Evolutionary conservation across 73 alveolate species (phyloP), one percentile per base, ranked within the genome.

Genomic region (Paramecium octaurelia): DNA sequence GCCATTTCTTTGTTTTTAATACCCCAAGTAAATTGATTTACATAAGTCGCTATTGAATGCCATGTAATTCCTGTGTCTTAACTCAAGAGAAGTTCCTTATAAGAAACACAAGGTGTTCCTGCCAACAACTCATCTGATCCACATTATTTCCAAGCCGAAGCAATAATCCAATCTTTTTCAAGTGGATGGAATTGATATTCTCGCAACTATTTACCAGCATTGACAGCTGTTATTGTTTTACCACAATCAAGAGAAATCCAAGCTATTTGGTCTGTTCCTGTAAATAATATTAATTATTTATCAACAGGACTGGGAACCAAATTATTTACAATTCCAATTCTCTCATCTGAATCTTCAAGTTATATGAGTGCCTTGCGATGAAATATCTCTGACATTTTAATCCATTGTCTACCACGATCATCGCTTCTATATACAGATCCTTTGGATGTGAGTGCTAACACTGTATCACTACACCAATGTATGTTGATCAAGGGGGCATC

Each of bases 1-100:
- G 85, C 77, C 73, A 85, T 93, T 86, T 93, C 94, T 20, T 93
- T 96, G 54, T 54, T 54, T 85, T 88, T 93, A 70, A 43, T 93
- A 5, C 97, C 98, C 99, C 99, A 97, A 20, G 96, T 93, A 88
- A 97, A 97, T 93, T 97, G 98, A 68, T 95, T 96, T 18, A 97
- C 99, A 77, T 97, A 96, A 16, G 89, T 93, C 42, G 93, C 89
- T 42, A 96, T 34, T 86, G 69, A 70, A n/a, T 92, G 87, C 98
- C 98, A 95, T 43, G 93, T 46, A 18, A 60, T 58, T 7, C 99
- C 98, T 69, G 95, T 59, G 68, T 96, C 98, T 21, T 92, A 24
- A 29, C 97, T 96, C 20, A 71, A 29, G 57, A 92, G 93, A 18
- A 96, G 93, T 83, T 94, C 97, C 83, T 94, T 86, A 68, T 95